phyloP scores from a whole-genome alignment of 2,329 filamentous ascomycete species.

The Penicillium sp. region DNA sequence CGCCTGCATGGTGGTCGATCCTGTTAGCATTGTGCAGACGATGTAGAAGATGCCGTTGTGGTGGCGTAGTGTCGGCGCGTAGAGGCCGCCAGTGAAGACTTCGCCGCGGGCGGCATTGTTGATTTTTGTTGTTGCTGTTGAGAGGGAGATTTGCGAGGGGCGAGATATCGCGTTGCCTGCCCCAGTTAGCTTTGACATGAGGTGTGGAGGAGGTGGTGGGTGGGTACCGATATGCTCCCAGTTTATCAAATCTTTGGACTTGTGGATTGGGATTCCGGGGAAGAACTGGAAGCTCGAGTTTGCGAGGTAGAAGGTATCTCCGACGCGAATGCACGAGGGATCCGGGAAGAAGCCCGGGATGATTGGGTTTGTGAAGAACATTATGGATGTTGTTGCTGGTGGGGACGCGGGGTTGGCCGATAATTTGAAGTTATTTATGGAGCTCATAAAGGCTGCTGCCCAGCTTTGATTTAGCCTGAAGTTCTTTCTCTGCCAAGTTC shows the following conservation, averaged over 20 bases:
- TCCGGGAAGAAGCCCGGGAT: not conserved
- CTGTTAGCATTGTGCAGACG: conserved; percentile 40
- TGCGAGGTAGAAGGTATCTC: conserved; percentile 46
- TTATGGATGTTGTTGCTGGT: no score
- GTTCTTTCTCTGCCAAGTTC: not conserved
- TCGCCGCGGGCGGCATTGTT: conserved; percentile 18
- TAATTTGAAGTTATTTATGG: not conserved
- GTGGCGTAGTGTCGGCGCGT: conserved; percentile 53
- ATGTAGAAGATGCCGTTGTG: conserved; percentile 52
- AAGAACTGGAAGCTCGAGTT: conserved; percentile 75
- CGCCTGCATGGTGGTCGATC: conserved; percentile 34
- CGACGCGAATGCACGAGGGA: conserved; percentile 12
- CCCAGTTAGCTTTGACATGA: not conserved
- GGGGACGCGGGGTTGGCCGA: not conserved
- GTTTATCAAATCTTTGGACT: conserved; percentile 39
- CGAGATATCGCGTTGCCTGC: conserved; percentile 30
- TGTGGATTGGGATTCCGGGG: conserved; percentile 63
- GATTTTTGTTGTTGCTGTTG: conserved; percentile 23
- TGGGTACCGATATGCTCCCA: conserved; percentile 37
- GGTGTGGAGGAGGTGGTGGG: no score
- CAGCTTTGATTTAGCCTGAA: not conserved
- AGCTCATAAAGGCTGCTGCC: not conserved
- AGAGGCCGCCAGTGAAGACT: conserved; percentile 36
- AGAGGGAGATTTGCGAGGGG: conserved; percentile 17
- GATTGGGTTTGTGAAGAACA: no score